Evolutionary conservation across 1,139 yeast species (phyloP).

Genomic region (Zygoascus sp.): DNA sequence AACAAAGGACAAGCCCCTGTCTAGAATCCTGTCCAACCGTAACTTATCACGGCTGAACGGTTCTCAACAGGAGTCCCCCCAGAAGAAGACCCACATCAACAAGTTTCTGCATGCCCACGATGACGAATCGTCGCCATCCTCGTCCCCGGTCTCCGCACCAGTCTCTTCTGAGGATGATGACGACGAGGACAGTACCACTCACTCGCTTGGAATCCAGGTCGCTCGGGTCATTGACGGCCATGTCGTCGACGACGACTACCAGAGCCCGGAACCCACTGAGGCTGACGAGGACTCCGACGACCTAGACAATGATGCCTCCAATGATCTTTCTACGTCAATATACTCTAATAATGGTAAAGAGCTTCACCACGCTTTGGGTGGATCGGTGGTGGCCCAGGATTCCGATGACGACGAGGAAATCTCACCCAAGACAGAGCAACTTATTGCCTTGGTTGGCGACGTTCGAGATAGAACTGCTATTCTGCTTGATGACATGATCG

Average conservation of each 20-base stretch:
- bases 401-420: constrained; percentile 81
- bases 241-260: constrained; percentile 85
- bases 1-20: constrained; percentile 59
- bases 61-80: constrained; percentile 3
- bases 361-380: constrained; percentile 56
- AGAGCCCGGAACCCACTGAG: constrained; percentile 30
- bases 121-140: constrained; percentile 8
- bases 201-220: constrained; percentile 81
- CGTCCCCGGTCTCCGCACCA: too few species aligned
- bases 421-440: constrained; percentile 66
- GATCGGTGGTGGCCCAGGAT: constrained; percentile 73
- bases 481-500: constrained; percentile 94
- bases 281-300: constrained; percentile 26
- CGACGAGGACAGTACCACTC: constrained; percentile 57
- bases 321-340: constrained; percentile 17
- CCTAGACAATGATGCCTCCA: constrained; percentile 24
- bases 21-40: constrained; percentile 23
- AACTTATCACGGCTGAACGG: constrained; percentile 6
- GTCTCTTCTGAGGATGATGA: too few species aligned
- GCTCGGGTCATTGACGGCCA: constrained; percentile 97
- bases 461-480: constrained; percentile 89
- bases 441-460: constrained; percentile 94
- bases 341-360: constrained; percentile 21
- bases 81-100: constrained; percentile 5
- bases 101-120: constrained; percentile 8